Evolutionary conservation across 352 stramenopile genomes (phyloP).

Genomic region (Phytophthora megakarya): DNA sequence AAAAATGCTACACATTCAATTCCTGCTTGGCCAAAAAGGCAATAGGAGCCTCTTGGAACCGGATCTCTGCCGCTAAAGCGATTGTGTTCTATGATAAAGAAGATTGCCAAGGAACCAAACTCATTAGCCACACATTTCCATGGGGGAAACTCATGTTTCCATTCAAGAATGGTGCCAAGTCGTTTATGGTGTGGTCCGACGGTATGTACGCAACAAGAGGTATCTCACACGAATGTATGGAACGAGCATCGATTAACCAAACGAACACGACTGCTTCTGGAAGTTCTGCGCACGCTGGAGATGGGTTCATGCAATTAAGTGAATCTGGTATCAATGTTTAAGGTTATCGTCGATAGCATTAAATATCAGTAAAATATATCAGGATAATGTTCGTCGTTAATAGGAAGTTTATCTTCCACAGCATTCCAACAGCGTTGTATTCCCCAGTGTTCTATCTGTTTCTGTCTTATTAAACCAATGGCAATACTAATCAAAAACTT

Average conservation of each 20-base stretch:
- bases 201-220: conserved; percentile 26
- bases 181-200: conserved; percentile 30
- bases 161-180: conserved; percentile 24
- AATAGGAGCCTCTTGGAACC: conserved; percentile 17
- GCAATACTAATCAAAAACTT: too few relatives aligned
- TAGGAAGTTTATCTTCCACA: too few relatives aligned
- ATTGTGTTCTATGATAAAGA: conserved; percentile 30
- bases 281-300: background rate
- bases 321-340: background rate
- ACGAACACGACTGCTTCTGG: background rate
- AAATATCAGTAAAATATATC: too few relatives aligned
- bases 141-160: conserved; percentile 21
- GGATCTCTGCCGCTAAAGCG: background rate
- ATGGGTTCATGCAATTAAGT: background rate
- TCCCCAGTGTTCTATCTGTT: too few relatives aligned
- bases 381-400: too few relatives aligned
- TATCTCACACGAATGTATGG: conserved; percentile 15
- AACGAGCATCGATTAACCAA: conserved; percentile 11
- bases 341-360: too few relatives aligned
- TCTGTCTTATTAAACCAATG: too few relatives aligned
- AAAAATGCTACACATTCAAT: conserved; percentile 31
- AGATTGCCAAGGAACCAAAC: conserved; percentile 17
- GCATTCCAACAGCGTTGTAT: too few relatives aligned
- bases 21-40: conserved; percentile 5
- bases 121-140: conserved; percentile 11